A percentile compares a stretch with the other conserved stretches of the same genome.
These are phyloP conservation scores for Biancaea sappan DNA, from an alignment of 306 rosid genomes.

Conservation along the genomic window DNA sequence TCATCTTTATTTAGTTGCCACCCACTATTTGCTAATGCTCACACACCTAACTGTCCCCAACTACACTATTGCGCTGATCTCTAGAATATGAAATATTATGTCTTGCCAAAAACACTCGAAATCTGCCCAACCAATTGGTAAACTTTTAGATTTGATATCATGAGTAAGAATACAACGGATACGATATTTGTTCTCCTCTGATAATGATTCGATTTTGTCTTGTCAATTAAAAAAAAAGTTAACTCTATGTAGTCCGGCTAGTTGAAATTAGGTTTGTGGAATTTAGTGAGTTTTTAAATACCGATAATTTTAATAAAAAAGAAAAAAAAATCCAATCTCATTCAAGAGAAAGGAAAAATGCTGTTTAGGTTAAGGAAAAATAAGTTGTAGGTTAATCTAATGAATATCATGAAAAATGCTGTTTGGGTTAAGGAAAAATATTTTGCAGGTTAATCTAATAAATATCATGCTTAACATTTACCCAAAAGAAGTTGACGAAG, in stretches of 20 bases:
- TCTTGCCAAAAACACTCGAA: slow-evolving; percentile 18
- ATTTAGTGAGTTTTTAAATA: too few species aligned
- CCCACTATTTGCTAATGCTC: slow-evolving; percentile 21
- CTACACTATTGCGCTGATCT: slow-evolving; percentile 10
- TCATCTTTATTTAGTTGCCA: slow-evolving; percentile 31
- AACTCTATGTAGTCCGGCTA: too few species aligned
- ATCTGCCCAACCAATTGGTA: slow-evolving; percentile 28
- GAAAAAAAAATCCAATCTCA: too few species aligned
- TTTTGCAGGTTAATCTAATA: not conserved
- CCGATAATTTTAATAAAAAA: too few species aligned
- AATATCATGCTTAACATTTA: not conserved
- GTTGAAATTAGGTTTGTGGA: too few species aligned
- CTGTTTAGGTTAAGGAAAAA: too few species aligned
- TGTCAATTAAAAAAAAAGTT: too few species aligned
- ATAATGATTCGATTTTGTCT: too few species aligned
- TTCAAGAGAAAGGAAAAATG: too few species aligned
- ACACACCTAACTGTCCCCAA: slow-evolving; percentile 23
- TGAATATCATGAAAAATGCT: too few species aligned
- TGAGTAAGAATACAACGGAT: slow-evolving; percentile 19
- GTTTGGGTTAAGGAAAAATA: not conserved
- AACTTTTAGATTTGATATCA: slow-evolving; percentile 25
- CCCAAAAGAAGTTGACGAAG: not conserved
- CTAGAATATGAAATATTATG: slow-evolving; percentile 27
- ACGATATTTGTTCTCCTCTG: too few species aligned
- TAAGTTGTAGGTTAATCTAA: too few species aligned